Base-by-base conservation (phyloP, 177 flowering plant genomes). In the Vitis hybrid region DNA sequence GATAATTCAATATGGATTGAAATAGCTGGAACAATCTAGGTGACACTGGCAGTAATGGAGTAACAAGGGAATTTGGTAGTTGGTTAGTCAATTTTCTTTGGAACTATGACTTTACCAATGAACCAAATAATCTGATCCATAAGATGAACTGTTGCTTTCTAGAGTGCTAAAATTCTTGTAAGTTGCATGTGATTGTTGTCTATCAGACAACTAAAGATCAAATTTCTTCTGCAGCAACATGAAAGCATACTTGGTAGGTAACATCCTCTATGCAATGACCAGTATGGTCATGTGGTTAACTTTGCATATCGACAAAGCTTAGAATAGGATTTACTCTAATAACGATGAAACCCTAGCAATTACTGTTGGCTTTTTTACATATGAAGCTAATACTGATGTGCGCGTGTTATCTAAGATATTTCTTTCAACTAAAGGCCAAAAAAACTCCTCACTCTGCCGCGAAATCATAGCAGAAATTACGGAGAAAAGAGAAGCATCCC, bases 111-210 rank as follows among this genome's bases (percentile, higher is more conserved):
- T 39, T 57, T 29, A 63, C 59, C 48, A 68, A 13, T 45, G 49
- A 67, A 64, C 53, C n/a, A 57, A 10, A 50, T 18, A 1, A 56
- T 52, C 50, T 66, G 54, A 18, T 26, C 68, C 5, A 19, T 55
- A 54, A 73, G 71, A 61, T 61, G 50, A 67, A 56, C 67, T n/a
- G 16, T 62, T 62, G 71, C 71, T 73, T 61, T 67, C 71, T 66
- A 22, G 45, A 22, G n/a, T 55, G 52, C 31, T 59, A 53, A 50
- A 13, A 60, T 39, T 22, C 19, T 13, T 11, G n/a, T 13, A 39
- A 58, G 18, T n/a, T 11, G 11, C 29, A 50, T 50, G 12, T 9
- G 4, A 50, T 15, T 50, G 10, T 29, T 50, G 10, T 29, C n/a
- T 54, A 9, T n/a, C 11, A 16, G n/a, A 61, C n/a, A 61, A 57